These are phyloP conservation scores for Neofusicoccum kwambonambiense DNA, from an alignment of 2,329 filamentous ascomycete species.

Conservation along the genomic window DNA sequence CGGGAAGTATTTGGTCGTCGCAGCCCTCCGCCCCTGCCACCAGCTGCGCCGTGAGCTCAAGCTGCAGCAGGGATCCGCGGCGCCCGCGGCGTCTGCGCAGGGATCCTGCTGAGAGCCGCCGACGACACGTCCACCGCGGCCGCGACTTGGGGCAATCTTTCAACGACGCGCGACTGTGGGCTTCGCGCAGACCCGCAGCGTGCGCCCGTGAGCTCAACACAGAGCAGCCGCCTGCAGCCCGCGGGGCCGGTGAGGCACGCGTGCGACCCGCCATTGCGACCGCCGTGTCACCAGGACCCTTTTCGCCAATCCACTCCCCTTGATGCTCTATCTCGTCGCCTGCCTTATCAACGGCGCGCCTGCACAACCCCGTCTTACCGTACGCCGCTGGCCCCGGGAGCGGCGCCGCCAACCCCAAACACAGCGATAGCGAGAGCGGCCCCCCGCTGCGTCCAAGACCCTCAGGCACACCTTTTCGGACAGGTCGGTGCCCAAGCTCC, in stretches of 20 bases:
- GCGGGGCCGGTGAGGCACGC: background rate
- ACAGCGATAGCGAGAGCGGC: background rate
- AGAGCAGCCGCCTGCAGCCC: background rate
- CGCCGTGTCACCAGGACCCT: background rate
- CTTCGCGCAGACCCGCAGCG: no score
- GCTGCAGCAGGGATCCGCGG: background rate
- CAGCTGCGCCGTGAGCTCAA: background rate
- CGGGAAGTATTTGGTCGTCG: conserved; percentile 3
- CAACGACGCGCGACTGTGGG: background rate
- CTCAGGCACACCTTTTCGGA: background rate
- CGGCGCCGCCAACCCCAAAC: background rate
- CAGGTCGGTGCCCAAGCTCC: background rate
- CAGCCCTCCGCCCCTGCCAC: background rate
- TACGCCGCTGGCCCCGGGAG: background rate
- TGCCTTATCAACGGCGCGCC: conserved; percentile 1
- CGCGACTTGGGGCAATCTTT: background rate
- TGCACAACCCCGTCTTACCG: background rate
- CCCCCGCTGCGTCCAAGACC: background rate
- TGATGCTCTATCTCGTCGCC: background rate
- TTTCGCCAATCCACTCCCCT: background rate
- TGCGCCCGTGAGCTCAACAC: background rate
- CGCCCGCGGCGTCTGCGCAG: background rate
- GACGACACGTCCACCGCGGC: background rate
- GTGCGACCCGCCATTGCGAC: background rate
- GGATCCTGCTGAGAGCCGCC: background rate